A percentile compares a stretch with the other conserved stretches of the same genome.
These are phyloP conservation scores for Sequoia sempervirens DNA, from an alignment of 75 land plant species.

Conservation along the genomic window DNA sequence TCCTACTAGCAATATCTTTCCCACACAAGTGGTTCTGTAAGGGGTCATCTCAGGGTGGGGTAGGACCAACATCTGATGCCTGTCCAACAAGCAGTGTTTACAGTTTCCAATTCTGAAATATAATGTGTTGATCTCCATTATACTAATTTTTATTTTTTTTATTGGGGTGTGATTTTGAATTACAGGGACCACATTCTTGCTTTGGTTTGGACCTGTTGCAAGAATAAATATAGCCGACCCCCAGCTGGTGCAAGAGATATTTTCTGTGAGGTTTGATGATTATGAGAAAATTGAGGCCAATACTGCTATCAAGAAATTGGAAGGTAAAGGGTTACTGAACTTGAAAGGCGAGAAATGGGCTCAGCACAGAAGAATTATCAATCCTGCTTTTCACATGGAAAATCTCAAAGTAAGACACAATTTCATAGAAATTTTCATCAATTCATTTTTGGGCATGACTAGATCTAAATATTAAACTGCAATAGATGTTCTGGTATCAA, in stretches of 20 bases:
- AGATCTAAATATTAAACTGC: not conserved
- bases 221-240: conserved; percentile 12
- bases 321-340: conserved; percentile 20
- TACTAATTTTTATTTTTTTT: not conserved
- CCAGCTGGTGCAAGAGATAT: conserved; percentile 20
- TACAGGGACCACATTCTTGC: conserved; percentile 10
- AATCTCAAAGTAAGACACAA: conserved; percentile 35
- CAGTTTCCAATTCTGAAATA: not conserved
- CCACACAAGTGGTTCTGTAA: not conserved
- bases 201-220: conserved; percentile 19
- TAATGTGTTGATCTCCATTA: not conserved
- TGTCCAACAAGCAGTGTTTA: not conserved
- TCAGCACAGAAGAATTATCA: conserved; percentile 36
- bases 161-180: not conserved
- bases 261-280: conserved; percentile 9
- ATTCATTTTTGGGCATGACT: not conserved
- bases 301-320: conserved; percentile 5
- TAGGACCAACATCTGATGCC: not conserved
- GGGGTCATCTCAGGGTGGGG: not conserved
- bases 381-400: conserved; percentile 42
- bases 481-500: not conserved
- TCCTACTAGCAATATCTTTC: not conserved
- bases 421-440: not conserved
- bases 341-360: conserved; percentile 56
- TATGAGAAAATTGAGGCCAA: conserved; percentile 11